Evolutionary conservation across 768 basidiomycete species (phyloP), one percentile per base, ranked within the genome.

Genomic region (Leucocoprinus sp.): DNA sequence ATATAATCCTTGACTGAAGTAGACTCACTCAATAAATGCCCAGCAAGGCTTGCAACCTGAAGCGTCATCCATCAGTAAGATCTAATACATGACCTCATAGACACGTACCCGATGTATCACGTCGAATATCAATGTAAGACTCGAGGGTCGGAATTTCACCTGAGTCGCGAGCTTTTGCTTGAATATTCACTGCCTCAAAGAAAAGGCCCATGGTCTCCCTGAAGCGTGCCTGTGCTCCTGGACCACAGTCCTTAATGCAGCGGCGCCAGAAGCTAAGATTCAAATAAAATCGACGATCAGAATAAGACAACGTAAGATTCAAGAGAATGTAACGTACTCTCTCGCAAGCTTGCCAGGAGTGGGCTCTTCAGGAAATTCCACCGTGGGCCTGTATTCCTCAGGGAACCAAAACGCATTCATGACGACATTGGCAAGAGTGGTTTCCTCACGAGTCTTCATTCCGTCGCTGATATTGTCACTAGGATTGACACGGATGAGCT

Each of bases 401-500:
- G 71, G 72, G 54, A 75, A 70, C 68, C 79, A 74, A 5, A 88
- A 61, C 2, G 81, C 76, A 56, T 82, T 81, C 76, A 87, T 82
- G 54, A 87, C 80, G 27, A 78, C 70, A 55, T 80, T 65, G 23
- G 80, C 71, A 44, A 84, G 65, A 14, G 68, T 65, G 50, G 72
- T 68, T 4, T 81, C 78, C 39, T 80, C 75, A 26, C 71, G 66
- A 44, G 75, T 74, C 68, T 81, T 76, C 81, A 85, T 83, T 42
- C 82, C 82, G 56, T 88, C 84, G 55, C 81, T 84, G 57, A 88
- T 75, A 57, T 89, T 79, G 58, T 89, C 85, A 28, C 72, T 73
- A 48, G 27, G 45, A 37, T 27, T 22, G 45, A 50, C 37, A 48
- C 18, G 42, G 50, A 24, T 17, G 43, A 43, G 47, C 39, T 50